phyloP scores from a whole-genome alignment of 345 rosid species.

The Dipteronia sinensis region DNA sequence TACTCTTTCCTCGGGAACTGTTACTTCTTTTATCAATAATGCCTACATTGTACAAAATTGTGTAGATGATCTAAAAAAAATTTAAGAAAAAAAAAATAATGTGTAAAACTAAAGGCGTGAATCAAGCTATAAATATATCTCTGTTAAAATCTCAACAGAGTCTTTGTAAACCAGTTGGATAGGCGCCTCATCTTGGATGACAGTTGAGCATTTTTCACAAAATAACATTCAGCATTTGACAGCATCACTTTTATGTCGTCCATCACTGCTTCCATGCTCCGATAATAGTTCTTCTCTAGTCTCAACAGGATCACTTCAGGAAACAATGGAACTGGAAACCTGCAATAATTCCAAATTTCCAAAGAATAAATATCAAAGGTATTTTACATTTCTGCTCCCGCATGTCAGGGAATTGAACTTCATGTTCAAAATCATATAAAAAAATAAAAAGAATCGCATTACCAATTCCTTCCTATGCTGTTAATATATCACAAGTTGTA shows the following conservation, averaged over 20 bases:
- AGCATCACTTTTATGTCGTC: constrained; percentile 73
- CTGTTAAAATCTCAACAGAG: constrained; percentile 32
- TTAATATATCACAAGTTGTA: neutral
- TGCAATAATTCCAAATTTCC: constrained; percentile 27
- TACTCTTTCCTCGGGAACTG: neutral
- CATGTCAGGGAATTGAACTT: neutral
- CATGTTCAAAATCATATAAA: neutral
- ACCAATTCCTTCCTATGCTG: neutral
- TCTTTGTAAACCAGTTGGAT: constrained; percentile 54
- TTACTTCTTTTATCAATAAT: neutral
- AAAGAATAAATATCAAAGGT: neutral
- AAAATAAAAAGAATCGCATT: neutral
- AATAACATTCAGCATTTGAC: constrained; percentile 66
- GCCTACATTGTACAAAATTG: constrained; percentile 27
- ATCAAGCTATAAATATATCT: neutral
- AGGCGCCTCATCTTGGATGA: constrained; percentile 60
- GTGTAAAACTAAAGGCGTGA: neutral
- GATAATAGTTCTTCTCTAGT: constrained; percentile 74
- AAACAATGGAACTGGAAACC: constrained; percentile 84
- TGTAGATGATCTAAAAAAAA: neutral
- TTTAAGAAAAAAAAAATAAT: neutral
- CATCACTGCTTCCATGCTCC: constrained; percentile 65
- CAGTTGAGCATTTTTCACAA: constrained; percentile 35
- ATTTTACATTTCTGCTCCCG: neutral
- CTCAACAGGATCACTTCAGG: constrained; percentile 76